phyloP scores from a whole-genome alignment of 2,329 filamentous ascomycete species.

The Talaromyces pinophilus region DNA sequence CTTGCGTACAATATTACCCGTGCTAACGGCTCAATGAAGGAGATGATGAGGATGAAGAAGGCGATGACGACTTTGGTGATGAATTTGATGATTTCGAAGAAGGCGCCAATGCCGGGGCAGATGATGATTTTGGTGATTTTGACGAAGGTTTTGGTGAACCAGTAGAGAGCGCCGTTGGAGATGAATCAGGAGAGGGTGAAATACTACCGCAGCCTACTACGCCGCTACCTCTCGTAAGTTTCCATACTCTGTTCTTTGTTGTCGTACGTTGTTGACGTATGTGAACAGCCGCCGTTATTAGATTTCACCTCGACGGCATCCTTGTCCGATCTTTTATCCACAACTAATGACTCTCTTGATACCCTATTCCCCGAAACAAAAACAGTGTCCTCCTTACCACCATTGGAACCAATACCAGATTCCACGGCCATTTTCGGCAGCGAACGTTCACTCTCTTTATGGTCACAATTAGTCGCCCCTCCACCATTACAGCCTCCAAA shows the following conservation, averaged over 20 bases:
- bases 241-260: background rate
- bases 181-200: background rate
- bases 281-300: conserved; percentile 39
- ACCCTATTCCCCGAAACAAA: conserved; percentile 47
- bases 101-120: conserved; percentile 51
- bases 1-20: conserved; percentile 25
- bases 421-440: conserved; percentile 71
- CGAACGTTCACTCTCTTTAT: conserved; percentile 83
- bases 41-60: conserved; percentile 58
- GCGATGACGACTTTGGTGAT: conserved; percentile 69
- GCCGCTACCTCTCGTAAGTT: conserved; percentile 49
- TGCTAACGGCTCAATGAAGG: conserved; percentile 52
- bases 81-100: conserved; percentile 57
- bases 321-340: conserved; percentile 44
- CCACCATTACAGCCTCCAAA: conserved; percentile 93
- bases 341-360: conserved; percentile 45
- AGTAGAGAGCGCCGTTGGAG: conserved; percentile 31
- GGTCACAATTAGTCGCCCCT: conserved; percentile 93
- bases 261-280: background rate
- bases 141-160: conserved; percentile 64
- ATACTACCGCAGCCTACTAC: conserved; percentile 32
- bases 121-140: conserved; percentile 66
- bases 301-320: conserved; percentile 59
- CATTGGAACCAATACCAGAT: conserved; percentile 45
- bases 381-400: conserved; percentile 37